Base-by-base conservation (phyloP, 1,284 basidiomycete genomes). In the Tilletiaria anomala region DNA sequence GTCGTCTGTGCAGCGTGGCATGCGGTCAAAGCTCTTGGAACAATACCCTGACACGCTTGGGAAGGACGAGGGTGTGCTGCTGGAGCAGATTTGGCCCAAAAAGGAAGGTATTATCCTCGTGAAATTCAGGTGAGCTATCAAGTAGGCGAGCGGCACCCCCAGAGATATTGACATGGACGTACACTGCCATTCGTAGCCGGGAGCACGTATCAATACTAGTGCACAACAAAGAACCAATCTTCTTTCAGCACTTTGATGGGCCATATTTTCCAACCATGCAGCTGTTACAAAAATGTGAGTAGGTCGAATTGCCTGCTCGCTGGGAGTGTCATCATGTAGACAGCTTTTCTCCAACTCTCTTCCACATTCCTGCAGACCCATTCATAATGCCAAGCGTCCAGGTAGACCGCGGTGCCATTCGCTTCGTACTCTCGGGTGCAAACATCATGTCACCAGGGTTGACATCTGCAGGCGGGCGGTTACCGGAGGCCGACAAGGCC, bases 1-100 rank as follows among this genome's bases (percentile, higher is more conserved):
- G 70, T 82, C 86, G 21, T 94, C 88, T 6, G 81, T 88, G 6
- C 91, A 96, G 66, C 76, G 93, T 61, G 76, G 78, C 49, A 88
- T 96, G 68, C 79, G 93, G 39, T 71, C 78, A 23, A 75, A 75
- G 44, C 72, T 96, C 23, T 73, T 91, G 41, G 76, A 80, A 23
- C 87, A 94, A 64, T 83, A 86, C 76, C 84, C 82, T 45, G 43
- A 48, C 5, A 53, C 57, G 12, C 42, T 61, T 3, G 60, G 51
- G 4, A 49, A 56, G 16, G 54, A 67, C 32, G 83, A 82, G 50
- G 77, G 78, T 2, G 66, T 58, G 1, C 61, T 76, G 15, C 72
- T 99, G 17, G 93, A 99, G 65, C 76, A 77, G 56, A 78, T 97
- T 44, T 96, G 93, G 93, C 87, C 89, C 11, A 99, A 97, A 80